Evolutionary conservation across 768 basidiomycete genomes (phyloP).

Genomic region (Mycena pura): DNA sequence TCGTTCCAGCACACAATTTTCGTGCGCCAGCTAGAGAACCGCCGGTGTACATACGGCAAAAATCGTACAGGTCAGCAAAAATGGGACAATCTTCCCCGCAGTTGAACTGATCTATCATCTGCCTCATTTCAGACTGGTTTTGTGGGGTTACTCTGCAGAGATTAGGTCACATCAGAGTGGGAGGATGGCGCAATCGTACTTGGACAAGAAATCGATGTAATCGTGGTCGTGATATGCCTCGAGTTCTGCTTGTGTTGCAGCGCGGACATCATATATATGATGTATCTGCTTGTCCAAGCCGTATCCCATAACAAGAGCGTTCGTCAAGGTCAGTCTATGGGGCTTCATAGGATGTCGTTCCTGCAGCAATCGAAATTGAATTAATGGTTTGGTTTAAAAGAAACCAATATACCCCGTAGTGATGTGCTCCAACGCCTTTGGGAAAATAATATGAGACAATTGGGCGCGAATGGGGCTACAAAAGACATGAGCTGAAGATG

Average conservation of each 20-base stretch:
- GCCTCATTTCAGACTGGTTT: conserved; percentile 73
- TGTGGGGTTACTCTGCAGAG: conserved; percentile 76
- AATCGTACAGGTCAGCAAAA: conserved; percentile 93
- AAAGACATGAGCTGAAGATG: conserved; percentile 5
- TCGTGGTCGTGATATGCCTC: conserved; percentile 93
- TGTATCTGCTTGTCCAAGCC: conserved; percentile 96
- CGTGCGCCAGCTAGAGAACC: conserved; percentile 90
- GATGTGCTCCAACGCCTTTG: conserved; percentile 91
- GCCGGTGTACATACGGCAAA: conserved; percentile 93
- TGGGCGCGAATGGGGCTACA: conserved; percentile 79
- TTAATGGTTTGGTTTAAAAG: conserved; percentile 10
- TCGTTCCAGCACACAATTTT: conserved; percentile 82
- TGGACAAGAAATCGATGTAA: conserved; percentile 94
- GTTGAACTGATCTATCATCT: conserved; percentile 86
- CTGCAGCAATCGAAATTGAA: conserved; percentile 46
- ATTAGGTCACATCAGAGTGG: not conserved
- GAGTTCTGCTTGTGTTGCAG: conserved; percentile 89
- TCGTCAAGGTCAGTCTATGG: conserved; percentile 93
- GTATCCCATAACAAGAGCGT: conserved; percentile 94
- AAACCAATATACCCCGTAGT: conserved; percentile 89
- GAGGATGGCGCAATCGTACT: conserved; percentile 55
- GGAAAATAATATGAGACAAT: conserved; percentile 98
- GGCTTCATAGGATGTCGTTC: conserved; percentile 99
- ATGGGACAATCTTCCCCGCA: conserved; percentile 98
- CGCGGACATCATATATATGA: conserved; percentile 85